phyloP scores from a whole-genome alignment of 805 yeast genomes.

The Starmerella roubikii region DNA sequence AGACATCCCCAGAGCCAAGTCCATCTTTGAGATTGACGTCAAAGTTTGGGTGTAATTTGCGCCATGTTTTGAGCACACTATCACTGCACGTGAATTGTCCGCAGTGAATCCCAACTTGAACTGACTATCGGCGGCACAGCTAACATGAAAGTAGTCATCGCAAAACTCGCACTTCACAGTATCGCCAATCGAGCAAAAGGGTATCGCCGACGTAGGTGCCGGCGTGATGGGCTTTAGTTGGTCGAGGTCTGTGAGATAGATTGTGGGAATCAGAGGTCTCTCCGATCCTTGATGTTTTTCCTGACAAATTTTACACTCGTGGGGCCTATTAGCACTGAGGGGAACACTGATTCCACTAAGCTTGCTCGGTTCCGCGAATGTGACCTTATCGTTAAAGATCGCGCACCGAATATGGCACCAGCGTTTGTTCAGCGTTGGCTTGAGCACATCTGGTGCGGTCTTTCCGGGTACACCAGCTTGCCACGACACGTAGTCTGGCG shows the following conservation, averaged over 20 bases:
- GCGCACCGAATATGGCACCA: constrained; percentile 21
- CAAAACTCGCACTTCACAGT: constrained; percentile 14
- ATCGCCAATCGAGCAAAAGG: constrained; percentile 1
- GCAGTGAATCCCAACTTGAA: constrained; percentile 14
- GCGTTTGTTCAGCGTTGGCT: constrained; percentile 12
- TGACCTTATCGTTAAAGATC: constrained; percentile 5
- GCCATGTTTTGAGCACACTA: constrained; percentile 24
- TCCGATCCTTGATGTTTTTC: no score
- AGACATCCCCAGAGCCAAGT: constrained; percentile 17
- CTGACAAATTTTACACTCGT: no score
- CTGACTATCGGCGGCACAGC: constrained; percentile 37
- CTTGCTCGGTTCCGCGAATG: constrained; percentile 6
- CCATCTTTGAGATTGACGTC: constrained; percentile 21
- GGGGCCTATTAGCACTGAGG: no score
- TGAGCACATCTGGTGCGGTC: constrained; percentile 14
- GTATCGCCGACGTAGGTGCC: neutral
- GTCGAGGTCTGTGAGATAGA: neutral
- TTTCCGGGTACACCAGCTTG: constrained; percentile 6
- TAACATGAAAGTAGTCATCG: constrained; percentile 31
- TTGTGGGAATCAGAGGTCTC: neutral
- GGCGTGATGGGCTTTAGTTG: neutral
- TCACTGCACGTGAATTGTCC: constrained; percentile 20
- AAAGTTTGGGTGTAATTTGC: neutral
- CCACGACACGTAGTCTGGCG: constrained; percentile 15
- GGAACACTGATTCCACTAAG: constrained; percentile 6